Conservation (phyloP, 108 stramenopile species). For the Nitzschia inconspicua region DNA sequence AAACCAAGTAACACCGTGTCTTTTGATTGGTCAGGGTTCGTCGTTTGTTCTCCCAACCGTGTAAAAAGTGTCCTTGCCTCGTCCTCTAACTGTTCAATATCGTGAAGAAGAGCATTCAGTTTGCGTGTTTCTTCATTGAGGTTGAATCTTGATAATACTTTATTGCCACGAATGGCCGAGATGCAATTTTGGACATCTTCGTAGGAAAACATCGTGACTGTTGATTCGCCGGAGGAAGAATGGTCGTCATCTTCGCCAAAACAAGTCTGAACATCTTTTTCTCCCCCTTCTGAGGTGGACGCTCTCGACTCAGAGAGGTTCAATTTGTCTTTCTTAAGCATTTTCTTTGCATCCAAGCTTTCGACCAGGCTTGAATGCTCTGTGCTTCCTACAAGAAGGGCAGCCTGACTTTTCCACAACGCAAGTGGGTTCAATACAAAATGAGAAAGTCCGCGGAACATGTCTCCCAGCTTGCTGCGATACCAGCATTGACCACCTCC, state of each 20-base stretch:
- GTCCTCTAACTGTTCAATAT: constrained; percentile 15
- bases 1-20: constrained; percentile 47
- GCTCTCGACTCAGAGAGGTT: not conserved
- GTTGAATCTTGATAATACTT: constrained; percentile 38
- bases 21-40: not conserved
- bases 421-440: constrained; percentile 19
- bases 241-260: constrained; percentile 17
- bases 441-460: constrained; percentile 19
- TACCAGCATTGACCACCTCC: constrained; percentile 4
- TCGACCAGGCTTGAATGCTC: constrained; percentile 5
- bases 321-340: not conserved
- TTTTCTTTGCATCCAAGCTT: not conserved
- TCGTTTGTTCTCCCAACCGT: constrained; percentile 1
- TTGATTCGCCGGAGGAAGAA: not conserved
- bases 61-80: not conserved
- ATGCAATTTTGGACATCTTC: constrained; percentile 45
- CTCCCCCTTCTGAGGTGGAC: not conserved
- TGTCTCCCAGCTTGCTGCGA: constrained; percentile 5
- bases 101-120: constrained; percentile 39
- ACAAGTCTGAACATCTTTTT: constrained; percentile 6
- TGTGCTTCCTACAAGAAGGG: constrained; percentile 15
- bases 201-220: constrained; percentile 4
- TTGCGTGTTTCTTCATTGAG: constrained; percentile 24
- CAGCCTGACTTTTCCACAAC: constrained; percentile 20
- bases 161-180: constrained; percentile 10